Evolutionary conservation across 2,329 filamentous ascomycete genomes (phyloP), one percentile per base, ranked within the genome.

Genomic region (Sphaerostilbella broomeana): DNA sequence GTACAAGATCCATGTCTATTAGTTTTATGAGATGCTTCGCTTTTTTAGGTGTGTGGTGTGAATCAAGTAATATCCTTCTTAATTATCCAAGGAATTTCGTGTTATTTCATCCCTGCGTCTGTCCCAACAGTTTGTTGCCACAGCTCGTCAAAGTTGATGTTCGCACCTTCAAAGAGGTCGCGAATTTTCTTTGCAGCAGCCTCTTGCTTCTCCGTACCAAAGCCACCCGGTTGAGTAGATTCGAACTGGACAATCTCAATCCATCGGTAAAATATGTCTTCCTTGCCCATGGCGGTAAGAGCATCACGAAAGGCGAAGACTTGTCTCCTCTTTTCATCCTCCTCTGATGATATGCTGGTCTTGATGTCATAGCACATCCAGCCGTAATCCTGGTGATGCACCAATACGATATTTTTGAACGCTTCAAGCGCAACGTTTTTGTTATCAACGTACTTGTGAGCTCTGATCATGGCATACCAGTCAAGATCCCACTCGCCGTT

Each of bases 221-320:
- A 94, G 0, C 85, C 86, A 13, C 82, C 86, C 0, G 87, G 84
- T 49, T 76, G 75, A 24, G 79, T 82, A 28, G 85, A 82, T 63
- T 95, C 88, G 54, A 79, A 94, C 63, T 95, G 88, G 35, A 95
- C 80, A 55, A 94, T 75, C 66, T 95, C 89, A 34, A 95, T 85
- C 87, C 88, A 95, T 40, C 83, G 78, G 65, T 85, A 95, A 65
- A 95, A 95, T 38, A 95, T 61, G 47, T 84, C 79, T 60, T 95
- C 89, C 63, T 95, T 94, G 29, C 84, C 87, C 61, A 92, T 70
- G 3, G 72, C 72, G 2, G 75, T 72, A 50, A 95, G 70, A 15
- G 79, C 79, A 29, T 92, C 83, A 51, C 86, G 81, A 59, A 95
- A 94, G 3, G 75, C 73, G 46, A 92, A 76, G 7, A 95, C 81